Evolutionary conservation across 108 stramenopile species (phyloP).

Genomic region (Conticribra weissflogii): DNA sequence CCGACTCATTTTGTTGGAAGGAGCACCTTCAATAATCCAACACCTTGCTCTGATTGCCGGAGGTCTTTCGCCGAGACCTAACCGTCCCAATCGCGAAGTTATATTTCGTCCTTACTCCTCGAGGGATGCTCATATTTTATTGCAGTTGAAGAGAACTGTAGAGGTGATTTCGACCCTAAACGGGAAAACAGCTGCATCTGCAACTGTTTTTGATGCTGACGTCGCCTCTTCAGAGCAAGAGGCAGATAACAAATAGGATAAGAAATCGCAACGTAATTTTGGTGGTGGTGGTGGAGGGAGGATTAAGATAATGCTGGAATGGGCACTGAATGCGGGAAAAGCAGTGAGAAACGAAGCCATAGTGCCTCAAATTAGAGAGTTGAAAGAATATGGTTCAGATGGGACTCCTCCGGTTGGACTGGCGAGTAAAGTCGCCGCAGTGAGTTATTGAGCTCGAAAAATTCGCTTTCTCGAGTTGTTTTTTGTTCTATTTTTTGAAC

Average conservation of each 20-base stretch:
- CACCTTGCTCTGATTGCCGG: conserved; percentile 62
- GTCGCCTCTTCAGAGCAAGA: background rate
- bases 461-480: too few relatives aligned
- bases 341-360: conserved; percentile 61
- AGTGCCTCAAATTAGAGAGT: conserved; percentile 53
- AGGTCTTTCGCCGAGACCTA: conserved; percentile 67
- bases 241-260: background rate
- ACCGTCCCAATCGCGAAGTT: conserved; percentile 69
- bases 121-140: conserved; percentile 79
- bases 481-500: background rate
- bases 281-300: conserved; percentile 12
- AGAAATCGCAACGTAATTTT: too few relatives aligned
- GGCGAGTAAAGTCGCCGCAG: conserved; percentile 29
- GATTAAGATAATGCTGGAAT: conserved; percentile 62
- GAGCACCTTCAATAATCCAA: conserved; percentile 22
- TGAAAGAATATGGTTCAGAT: conserved; percentile 61
- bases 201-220: background rate
- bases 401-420: conserved; percentile 50
- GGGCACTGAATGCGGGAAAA: conserved; percentile 74
- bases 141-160: conserved; percentile 79
- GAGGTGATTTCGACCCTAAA: conserved; percentile 45
- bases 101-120: conserved; percentile 79
- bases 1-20: conserved; percentile 31
- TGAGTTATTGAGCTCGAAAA: too few relatives aligned
- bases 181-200: background rate